Conservation (phyloP, 2,329 filamentous ascomycete species). For the Ophiocordyceps australis region DNA sequence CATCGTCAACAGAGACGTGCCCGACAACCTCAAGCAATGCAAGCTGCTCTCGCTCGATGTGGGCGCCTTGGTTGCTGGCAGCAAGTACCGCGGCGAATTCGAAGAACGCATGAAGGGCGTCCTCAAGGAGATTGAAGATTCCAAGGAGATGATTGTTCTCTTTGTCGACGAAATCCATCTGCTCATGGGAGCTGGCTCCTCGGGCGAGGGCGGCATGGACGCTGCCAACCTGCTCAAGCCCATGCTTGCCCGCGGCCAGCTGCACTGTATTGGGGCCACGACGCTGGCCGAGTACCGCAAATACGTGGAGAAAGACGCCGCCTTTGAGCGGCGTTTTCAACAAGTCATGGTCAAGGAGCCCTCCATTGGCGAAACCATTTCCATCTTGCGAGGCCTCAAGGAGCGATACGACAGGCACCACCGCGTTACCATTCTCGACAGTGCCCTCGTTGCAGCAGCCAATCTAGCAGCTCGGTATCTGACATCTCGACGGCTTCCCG, state of each 20-base stretch:
- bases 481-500: conserved; percentile 75
- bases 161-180: conserved; percentile 99
- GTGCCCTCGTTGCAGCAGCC: conserved; percentile 80
- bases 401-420: conserved; percentile 98
- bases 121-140: conserved; percentile 86
- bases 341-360: conserved; percentile 96
- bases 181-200: conserved; percentile 90
- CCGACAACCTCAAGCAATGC: conserved; percentile 86
- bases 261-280: conserved; percentile 96
- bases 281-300: conserved; percentile 93
- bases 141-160: conserved; percentile 90
- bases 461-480: conserved; percentile 86
- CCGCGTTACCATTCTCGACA: conserved; percentile 90
- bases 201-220: conserved; percentile 95
- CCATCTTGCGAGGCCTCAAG: conserved; percentile 94
- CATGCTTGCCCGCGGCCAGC: conserved; percentile 88
- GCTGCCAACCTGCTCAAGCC: conserved; percentile 95
- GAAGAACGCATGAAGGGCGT: conserved; percentile 99
- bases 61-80: conserved; percentile 84
- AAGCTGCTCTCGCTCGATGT: conserved; percentile 90
- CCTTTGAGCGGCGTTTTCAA: conserved; percentile 96
- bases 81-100: conserved; percentile 97
- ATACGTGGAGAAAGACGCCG: conserved; percentile 96
- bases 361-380: conserved; percentile 73
- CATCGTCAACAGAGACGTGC: conserved; percentile 92